Base-by-base conservation (phyloP, 2,329 filamentous ascomycete species). In the Bretziella fagacearum region DNA sequence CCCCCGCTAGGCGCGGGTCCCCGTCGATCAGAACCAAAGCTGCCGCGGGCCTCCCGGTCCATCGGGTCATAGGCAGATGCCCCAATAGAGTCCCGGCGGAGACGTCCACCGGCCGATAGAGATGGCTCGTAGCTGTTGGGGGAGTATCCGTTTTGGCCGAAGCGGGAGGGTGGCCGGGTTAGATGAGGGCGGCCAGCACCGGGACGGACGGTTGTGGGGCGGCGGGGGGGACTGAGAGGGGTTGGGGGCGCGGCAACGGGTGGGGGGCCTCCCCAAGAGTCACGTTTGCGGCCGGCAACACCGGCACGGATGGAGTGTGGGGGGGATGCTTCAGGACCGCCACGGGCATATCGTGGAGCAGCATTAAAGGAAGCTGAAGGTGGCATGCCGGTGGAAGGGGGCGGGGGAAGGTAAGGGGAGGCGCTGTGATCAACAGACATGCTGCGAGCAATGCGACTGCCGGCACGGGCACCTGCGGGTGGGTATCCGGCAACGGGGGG, bases 371-470 rank as follows among this genome's bases (percentile, higher is more conserved):
- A 39, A 18, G 35, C 15, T 18, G 35, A 39, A n/a, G 35, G 35
- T 6, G 35, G 35, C 35, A 39, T 32, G 15, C 26, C 25, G 41
- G 27, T 17, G 41, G 26, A 20, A 32, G 25, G 41, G 13, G 23
- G 33, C 8, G 40, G 46, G 10, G 35, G 49, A 1, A 35, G 11
- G 33, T 47, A 51, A 5, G 49, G 49, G 23, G 44, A 47, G 22
- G 49, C 29, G 6, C 44, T 33, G 22, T 51, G 45, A n/a, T 51
- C 49, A 15, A 51, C 49, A 6, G 49, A 51, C 45, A 48, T 45
- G 11, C 49, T 51, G 15, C 49, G 49, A 5, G 18, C 27, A 4
- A 47, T 39, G 20, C 45, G 32, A 20, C 18, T 29, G 18, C 41
- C 40, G 25, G 37, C 23, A 33, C 26, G 36, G 26, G 32, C 27